Base-by-base conservation (phyloP, 2,329 filamentous ascomycete genomes). In the Xylariales sp. region DNA sequence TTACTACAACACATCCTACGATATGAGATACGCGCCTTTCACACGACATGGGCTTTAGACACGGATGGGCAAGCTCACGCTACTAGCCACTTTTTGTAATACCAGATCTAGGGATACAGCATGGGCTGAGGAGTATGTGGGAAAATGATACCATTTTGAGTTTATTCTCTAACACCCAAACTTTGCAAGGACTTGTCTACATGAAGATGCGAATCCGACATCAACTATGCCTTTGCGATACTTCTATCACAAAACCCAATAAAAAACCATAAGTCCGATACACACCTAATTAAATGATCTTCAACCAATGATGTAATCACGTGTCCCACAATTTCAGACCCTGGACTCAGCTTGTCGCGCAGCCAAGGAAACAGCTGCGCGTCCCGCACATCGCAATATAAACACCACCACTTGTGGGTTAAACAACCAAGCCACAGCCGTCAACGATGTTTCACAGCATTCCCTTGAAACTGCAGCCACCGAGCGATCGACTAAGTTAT, bases 61-160 rank as follows among this genome's bases (percentile, higher is more conserved):
- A n/a, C n/a, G n/a, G n/a, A n/a, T n/a, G n/a, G n/a, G n/a, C n/a
- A n/a, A n/a, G n/a, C n/a, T n/a, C n/a, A n/a, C n/a, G n/a, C n/a
- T n/a, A n/a, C n/a, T n/a, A n/a, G 24, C n/a, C 7, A 27, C n/a
- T 27, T n/a, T 27, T 8, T 27, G 24, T 27, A 27, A 27, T n/a
- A 27, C 8, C n/a, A 27, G n/a, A 27, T n/a, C 24, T 27, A 27
- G 24, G 24, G 24, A 8, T 27, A 8, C 24, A 8, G n/a, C 7
- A 27, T n/a, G 7, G 22, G 5, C n/a, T 16, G 36, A 12, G 36
- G 36, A 20, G 36, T 31, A 38, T 18, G 18, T 14, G 35, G 36
- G 14, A 27, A 16, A 29, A 38, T 25, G 36, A 38, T 38, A 38
- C 36, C 36, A 38, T 16, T 38, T 38, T 38, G 36, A 12, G 21